Conservation (phyloP, 495 filamentous ascomycete genomes). For the Penicillium verhagenii region DNA sequence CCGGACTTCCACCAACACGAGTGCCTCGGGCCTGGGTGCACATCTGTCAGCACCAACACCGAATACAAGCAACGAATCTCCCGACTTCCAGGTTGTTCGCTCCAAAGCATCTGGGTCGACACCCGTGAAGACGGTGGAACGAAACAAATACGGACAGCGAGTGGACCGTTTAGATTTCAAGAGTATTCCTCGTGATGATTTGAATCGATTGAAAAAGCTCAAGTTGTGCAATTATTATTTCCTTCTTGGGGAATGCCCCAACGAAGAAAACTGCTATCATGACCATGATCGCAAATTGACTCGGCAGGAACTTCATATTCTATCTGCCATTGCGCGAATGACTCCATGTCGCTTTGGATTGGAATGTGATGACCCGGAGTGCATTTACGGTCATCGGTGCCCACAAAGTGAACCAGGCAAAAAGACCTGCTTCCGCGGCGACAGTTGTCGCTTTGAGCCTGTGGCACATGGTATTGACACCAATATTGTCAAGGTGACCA, state of each 20-base stretch:
- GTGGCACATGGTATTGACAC: conserved; percentile 52
- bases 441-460: conserved; percentile 50
- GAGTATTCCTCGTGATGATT: conserved; percentile 56
- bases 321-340: conserved; percentile 71
- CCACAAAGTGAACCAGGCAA: conserved; percentile 47
- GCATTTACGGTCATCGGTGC: conserved; percentile 79
- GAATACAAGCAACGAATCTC: conserved; percentile 30
- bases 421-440: conserved; percentile 52
- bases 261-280: conserved; percentile 66
- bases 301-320: conserved; percentile 61
- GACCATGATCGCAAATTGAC: conserved; percentile 71
- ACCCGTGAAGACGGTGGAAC: conserved; percentile 52
- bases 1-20: conserved; percentile 44
- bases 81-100: conserved; percentile 44
- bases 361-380: conserved; percentile 71
- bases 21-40: conserved; percentile 34
- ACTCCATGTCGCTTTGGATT: conserved; percentile 75
- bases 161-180: conserved; percentile 58
- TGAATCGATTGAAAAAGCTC: conserved; percentile 61
- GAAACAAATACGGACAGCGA: conserved; percentile 73
- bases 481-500: conserved; percentile 52
- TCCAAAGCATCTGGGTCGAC: conserved; percentile 53
- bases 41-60: conserved; percentile 32
- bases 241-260: conserved; percentile 70
- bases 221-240: conserved; percentile 89